Evolutionary conservation across 2,329 filamentous ascomycete genomes (phyloP), one percentile per base, ranked within the genome.

Genomic region (Alternaria longipes): DNA sequence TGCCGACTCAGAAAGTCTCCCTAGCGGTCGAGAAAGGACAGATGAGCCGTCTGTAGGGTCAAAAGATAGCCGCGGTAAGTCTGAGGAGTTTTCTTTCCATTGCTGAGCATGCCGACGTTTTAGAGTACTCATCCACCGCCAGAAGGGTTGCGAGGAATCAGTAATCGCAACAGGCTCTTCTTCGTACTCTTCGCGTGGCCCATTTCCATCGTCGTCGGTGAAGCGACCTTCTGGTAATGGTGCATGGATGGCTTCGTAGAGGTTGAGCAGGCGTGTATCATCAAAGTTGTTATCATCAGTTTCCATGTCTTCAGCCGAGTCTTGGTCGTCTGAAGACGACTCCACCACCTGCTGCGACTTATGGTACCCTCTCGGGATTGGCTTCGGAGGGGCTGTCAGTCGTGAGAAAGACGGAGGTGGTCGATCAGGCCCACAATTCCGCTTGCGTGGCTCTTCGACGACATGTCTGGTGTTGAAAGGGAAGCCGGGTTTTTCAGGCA

Each of bases 91-190:
- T 8, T 76, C 75, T 59, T 79, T 80, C 38, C 72, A 80, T 7
- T 68, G 73, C 24, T 76, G 69, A 22, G 71, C 67, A 56, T 79
- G 86, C 70, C 86, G 86, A 63, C 84, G 86, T 61, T 90, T 87
- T 20, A 94, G 79, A 5, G 86, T 90, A 64, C 83, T 90, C 79
- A 94, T 87, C 91, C 91, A 94, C 74, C 86, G 89, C 46, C 87
- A 85, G 70, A 94, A 93, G 3, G 89, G 87, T 8, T 74, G 72
- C 14, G 67, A 63, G 42, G 38, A 64, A 28, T 55, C 20, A 32
- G 22, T 42, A 38, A 60, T 45, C 0, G 50, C 18, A 11, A 51
- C 44, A 8, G 56, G 24, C 16, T 26, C 32, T 30, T 47, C 8
- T 14, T 56, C 51, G 18, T 53, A 53, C 14, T 62, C 60, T 7